phyloP scores from a whole-genome alignment of 1,284 basidiomycete genomes.

The Xerocomus minutiporus region DNA sequence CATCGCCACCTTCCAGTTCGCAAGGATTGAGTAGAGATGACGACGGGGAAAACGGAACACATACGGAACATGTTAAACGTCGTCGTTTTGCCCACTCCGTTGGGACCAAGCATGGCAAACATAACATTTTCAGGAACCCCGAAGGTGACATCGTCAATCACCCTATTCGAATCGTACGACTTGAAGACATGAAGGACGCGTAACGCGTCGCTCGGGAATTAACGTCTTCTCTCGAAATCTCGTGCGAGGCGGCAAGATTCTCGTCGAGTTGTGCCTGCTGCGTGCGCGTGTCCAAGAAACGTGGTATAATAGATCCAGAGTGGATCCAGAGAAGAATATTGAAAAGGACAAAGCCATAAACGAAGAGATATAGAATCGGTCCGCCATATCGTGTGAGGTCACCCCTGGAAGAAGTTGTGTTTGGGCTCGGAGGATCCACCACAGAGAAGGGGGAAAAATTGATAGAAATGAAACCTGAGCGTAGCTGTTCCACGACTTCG shows the following conservation, averaged over 20 bases:
- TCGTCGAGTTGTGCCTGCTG: constrained; percentile 9
- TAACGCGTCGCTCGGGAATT: constrained; percentile 49
- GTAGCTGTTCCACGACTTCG: constrained; percentile 34
- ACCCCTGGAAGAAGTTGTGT: constrained; percentile 45
- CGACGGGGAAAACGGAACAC: constrained; percentile 24
- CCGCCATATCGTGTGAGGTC: constrained; percentile 63
- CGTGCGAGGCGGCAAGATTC: constrained; percentile 7
- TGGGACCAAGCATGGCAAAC: constrained; percentile 74
- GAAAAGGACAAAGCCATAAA: constrained; percentile 52
- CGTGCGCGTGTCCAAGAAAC: constrained; percentile 18
- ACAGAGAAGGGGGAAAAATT: constrained; percentile 80
- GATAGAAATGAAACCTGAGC: constrained; percentile 67
- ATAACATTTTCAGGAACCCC: constrained; percentile 62
- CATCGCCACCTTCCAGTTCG: constrained; percentile 49
- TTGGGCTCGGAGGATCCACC: constrained; percentile 44
- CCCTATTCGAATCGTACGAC: constrained; percentile 52
- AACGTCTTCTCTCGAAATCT: constrained; percentile 42
- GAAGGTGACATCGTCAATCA: constrained; percentile 72
- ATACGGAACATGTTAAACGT: constrained; percentile 71
- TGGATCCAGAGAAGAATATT: constrained; percentile 53
- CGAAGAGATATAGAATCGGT: constrained; percentile 70
- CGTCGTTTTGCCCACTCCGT: constrained; percentile 79
- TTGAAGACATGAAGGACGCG: constrained; percentile 66
- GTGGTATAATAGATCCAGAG: constrained; percentile 50
- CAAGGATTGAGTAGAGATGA: background rate